Evolutionary conservation across 768 basidiomycete species (phyloP), one percentile per base, ranked within the genome.

Genomic region (Tricholomella constricta): DNA sequence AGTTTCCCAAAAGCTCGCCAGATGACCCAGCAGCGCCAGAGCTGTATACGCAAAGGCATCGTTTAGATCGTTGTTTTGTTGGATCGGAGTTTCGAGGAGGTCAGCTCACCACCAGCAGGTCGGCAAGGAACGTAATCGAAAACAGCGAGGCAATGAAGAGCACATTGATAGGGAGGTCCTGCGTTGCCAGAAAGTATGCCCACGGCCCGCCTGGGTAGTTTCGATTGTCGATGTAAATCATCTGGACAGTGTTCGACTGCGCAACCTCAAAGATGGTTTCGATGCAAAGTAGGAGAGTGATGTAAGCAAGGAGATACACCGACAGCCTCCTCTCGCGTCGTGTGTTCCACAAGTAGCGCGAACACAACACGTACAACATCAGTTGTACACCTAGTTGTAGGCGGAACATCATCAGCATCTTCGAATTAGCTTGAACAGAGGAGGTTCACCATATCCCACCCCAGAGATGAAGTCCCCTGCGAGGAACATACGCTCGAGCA

Each of bases 21-120:
- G 20, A 79, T 76, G 12, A 78, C 70, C 68, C 72, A 76, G 56
- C 78, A 79, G 17, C 77, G 65, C 76, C 76, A 79, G 26, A 79
- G 61, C 77, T 76, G 54, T 10, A 15, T 42, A 25, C 5, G 11
- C n/a, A 11, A 20, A 19, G 15, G 25, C 29, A 19, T 37, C 15
- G 17, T 40, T 22, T 19, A 20, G 25, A 4, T 29, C 2, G 20
- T 15, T 8, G 35, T 20, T 17, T 42, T 41, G 32, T 38, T 1
- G 4, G 11, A 10, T 45, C 35, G 15, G 43, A 25, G 14, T 26
- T 43, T 7, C 9, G 23, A 17, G 17, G 9, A 11, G n/a, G 19
- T 38, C 36, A 32, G 26, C 72, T 58, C 49, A 77, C 77, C 60
- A 78, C 70, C 5, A 80, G 68, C 9, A 75, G 55, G 51, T 78